Conservation (phyloP, 495 filamentous ascomycete species). For the Sordaria brevicollis region DNA sequence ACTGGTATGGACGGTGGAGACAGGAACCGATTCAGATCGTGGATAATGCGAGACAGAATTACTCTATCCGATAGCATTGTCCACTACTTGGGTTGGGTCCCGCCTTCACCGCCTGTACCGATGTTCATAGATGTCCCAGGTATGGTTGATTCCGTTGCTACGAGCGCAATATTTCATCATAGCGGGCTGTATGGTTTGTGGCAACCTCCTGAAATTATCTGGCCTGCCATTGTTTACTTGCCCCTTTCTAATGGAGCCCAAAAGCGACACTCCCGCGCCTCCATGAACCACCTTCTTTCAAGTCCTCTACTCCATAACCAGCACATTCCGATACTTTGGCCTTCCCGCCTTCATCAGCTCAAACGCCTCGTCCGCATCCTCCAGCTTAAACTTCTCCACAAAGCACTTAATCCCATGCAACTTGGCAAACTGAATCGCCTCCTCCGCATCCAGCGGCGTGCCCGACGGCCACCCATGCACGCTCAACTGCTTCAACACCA, state of each 20-base stretch:
- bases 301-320: slow-evolving; percentile 32
- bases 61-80: no score
- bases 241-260: neutral
- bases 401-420: slow-evolving; percentile 47
- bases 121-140: no score
- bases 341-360: slow-evolving; percentile 34
- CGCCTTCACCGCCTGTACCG: no score
- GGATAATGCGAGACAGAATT: no score
- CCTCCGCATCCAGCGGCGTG: slow-evolving; percentile 51
- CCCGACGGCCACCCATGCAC: slow-evolving; percentile 53
- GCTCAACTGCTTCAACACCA: slow-evolving; percentile 40
- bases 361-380: slow-evolving; percentile 41
- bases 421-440: slow-evolving; percentile 50
- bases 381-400: slow-evolving; percentile 49
- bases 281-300: neutral
- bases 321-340: slow-evolving; percentile 40
- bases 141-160: no score
- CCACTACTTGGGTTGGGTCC: no score
- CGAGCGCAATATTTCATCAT: no score
- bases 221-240: neutral
- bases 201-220: no score
- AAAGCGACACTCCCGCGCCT: no score
- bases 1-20: no score
- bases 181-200: no score
- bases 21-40: no score